Conservation (phyloP, 2,329 filamentous ascomycete species). For the Talaromyces sp. region DNA sequence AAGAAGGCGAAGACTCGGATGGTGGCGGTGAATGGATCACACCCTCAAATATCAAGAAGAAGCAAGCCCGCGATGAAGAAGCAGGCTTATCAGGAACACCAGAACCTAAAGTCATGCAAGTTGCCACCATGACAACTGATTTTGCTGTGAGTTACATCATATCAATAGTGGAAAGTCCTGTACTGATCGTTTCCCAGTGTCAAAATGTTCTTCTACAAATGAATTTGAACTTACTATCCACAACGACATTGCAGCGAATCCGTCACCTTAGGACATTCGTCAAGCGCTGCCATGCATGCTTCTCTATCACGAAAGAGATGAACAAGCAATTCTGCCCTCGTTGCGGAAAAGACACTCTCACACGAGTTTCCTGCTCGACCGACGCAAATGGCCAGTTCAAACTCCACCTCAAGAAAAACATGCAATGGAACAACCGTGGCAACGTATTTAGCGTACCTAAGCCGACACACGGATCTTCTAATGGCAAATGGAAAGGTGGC, state of each 20-base stretch:
- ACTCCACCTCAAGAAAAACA: conserved; percentile 87
- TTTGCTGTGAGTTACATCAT: conserved; percentile 67
- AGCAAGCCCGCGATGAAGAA: conserved; percentile 65
- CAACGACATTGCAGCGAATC: conserved; percentile 70
- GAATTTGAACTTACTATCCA: conserved; percentile 84
- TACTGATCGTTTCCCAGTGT: conserved; percentile 25
- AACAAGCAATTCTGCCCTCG: conserved; percentile 85
- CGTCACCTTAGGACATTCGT: conserved; percentile 83
- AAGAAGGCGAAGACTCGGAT: conserved; percentile 36
- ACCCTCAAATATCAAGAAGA: conserved; percentile 82
- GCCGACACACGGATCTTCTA: conserved; percentile 74
- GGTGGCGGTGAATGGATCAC: conserved; percentile 79
- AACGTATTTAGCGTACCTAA: conserved; percentile 93
- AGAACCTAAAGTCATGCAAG: conserved; percentile 67
- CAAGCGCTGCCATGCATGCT: conserved; percentile 90
- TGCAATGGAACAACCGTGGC: conserved; percentile 91
- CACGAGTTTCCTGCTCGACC: conserved; percentile 80
- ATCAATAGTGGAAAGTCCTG: not conserved
- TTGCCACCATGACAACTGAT: conserved; percentile 89
- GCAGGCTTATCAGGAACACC: conserved; percentile 48
- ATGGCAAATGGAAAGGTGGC: conserved; percentile 64
- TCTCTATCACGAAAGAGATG: conserved; percentile 78
- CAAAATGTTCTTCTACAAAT: conserved; percentile 94
- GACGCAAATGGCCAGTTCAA: conserved; percentile 75
- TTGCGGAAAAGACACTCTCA: conserved; percentile 84